These are phyloP conservation scores for Chaetomiaceae sp. DNA, from an alignment of 2,329 filamentous ascomycete species.

Conservation along the genomic window DNA sequence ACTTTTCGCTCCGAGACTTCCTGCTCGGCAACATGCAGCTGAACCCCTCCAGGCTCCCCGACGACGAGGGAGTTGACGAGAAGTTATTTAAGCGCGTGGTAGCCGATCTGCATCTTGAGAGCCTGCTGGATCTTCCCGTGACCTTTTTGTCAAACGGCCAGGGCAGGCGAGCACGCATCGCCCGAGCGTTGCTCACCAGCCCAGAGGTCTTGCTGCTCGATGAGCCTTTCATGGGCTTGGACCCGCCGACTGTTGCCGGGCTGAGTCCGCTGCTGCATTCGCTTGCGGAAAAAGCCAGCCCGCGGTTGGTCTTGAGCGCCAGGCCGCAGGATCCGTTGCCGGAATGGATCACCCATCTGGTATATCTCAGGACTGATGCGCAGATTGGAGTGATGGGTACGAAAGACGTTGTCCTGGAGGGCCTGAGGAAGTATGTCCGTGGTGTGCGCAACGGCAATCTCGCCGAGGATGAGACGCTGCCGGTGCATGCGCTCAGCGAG, in stretches of 20 bases:
- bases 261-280: slow-evolving; percentile 67
- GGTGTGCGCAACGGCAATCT: slow-evolving; percentile 43
- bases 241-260: slow-evolving; percentile 71
- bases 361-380: slow-evolving; percentile 65
- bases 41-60: slow-evolving; percentile 60
- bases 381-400: slow-evolving; percentile 62
- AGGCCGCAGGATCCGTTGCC: slow-evolving; percentile 84
- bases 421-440: slow-evolving; percentile 46
- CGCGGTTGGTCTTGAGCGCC: slow-evolving; percentile 71
- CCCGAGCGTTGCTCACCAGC: slow-evolving; percentile 71
- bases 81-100: slow-evolving; percentile 59
- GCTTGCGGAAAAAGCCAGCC: slow-evolving; percentile 62
- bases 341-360: slow-evolving; percentile 82
- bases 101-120: slow-evolving; percentile 61
- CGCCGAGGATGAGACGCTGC: slow-evolving; percentile 45
- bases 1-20: slow-evolving; percentile 80
- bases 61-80: slow-evolving; percentile 47
- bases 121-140: slow-evolving; percentile 74
- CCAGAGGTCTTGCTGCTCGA: slow-evolving; percentile 84
- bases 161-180: slow-evolving; percentile 80
- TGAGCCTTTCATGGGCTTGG: slow-evolving; percentile 94
- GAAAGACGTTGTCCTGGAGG: slow-evolving; percentile 57
- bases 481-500: slow-evolving; percentile 46
- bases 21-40: slow-evolving; percentile 77
- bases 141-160: slow-evolving; percentile 92